phyloP scores from a whole-genome alignment of 2,329 filamentous ascomycete genomes.

The Clonostachys chloroleuca region DNA sequence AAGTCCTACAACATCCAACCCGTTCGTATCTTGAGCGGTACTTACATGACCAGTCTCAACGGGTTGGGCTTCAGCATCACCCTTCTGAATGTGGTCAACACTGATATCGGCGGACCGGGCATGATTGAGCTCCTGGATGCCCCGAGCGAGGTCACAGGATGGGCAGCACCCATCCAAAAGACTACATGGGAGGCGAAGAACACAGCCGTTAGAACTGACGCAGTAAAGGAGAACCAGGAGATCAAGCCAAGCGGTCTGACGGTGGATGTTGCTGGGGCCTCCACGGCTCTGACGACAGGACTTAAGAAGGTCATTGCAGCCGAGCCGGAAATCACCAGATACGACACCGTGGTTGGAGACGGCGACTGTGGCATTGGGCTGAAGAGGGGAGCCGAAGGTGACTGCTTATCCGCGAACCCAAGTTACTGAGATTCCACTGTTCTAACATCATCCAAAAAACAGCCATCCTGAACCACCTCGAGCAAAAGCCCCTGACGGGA shows the following conservation, averaged over 20 bases:
- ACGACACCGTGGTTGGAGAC: slow-evolving; percentile 81
- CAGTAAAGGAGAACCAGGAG: slow-evolving; percentile 14
- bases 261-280: slow-evolving; percentile 46
- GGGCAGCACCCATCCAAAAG: slow-evolving; percentile 59
- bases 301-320: slow-evolving; percentile 59
- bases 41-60: slow-evolving; percentile 77
- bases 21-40: slow-evolving; percentile 61
- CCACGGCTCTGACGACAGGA: slow-evolving; percentile 47
- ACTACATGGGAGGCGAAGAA: slow-evolving; percentile 60
- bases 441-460: slow-evolving; percentile 9
- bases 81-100: slow-evolving; percentile 59
- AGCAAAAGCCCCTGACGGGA: slow-evolving; percentile 36
- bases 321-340: slow-evolving; percentile 68
- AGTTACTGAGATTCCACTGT: background rate
- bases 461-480: slow-evolving; percentile 50
- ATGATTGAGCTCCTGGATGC: slow-evolving; percentile 69
- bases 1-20: slow-evolving; percentile 55
- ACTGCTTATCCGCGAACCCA: slow-evolving; percentile 8
- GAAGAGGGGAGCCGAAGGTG: slow-evolving; percentile 78
- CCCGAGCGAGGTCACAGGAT: slow-evolving; percentile 65
- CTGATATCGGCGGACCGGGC: slow-evolving; percentile 52
- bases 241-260: slow-evolving; percentile 36
- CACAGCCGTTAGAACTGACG: slow-evolving; percentile 30
- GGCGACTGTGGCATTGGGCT: slow-evolving; percentile 87
- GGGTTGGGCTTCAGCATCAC: slow-evolving; percentile 72